A percentile compares a stretch with the other conserved stretches of the same genome.
Conservation (phyloP, 1,284 basidiomycete genomes). For the Ceratobasidium theobromae region DNA sequence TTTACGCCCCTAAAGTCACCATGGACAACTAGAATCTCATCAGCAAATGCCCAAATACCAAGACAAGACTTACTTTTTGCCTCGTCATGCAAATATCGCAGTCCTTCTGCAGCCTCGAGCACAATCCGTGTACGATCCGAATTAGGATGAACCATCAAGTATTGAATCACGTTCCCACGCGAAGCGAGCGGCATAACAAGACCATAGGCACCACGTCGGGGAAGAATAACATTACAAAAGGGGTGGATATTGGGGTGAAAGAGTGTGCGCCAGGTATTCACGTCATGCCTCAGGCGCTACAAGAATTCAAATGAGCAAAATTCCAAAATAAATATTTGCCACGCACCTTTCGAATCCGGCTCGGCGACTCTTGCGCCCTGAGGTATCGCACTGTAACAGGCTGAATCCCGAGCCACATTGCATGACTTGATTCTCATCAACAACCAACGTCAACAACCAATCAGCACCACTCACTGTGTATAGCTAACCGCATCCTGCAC, state of each 20-base stretch:
- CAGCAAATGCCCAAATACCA: neutral
- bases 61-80: slow-evolving; percentile 6
- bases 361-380: slow-evolving; percentile 13
- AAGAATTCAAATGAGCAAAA: neutral
- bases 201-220: slow-evolving; percentile 13
- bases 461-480: slow-evolving; percentile 20
- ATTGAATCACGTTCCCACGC: slow-evolving; percentile 10
- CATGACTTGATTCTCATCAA: neutral
- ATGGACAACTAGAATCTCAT: slow-evolving; percentile 9
- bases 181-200: slow-evolving; percentile 15
- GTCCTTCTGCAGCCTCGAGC: slow-evolving; percentile 19
- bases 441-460: neutral
- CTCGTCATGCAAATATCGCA: slow-evolving; percentile 29
- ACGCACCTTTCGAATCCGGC: slow-evolving; percentile 18
- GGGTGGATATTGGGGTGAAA: slow-evolving; percentile 24
- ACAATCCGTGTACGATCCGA: slow-evolving; percentile 21
- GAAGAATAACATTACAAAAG: slow-evolving; percentile 10
- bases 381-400: slow-evolving; percentile 15
- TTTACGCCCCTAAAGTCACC: slow-evolving; percentile 24
- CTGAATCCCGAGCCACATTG: slow-evolving; percentile 4
- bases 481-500: slow-evolving; percentile 27
- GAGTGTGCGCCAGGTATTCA: slow-evolving; percentile 28
- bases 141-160: neutral
- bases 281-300: slow-evolving; percentile 4
- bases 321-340: neutral